These are phyloP conservation scores for Thraustochytrium sp. DNA, from an alignment of 352 stramenopile genomes.

Conservation along the genomic window DNA sequence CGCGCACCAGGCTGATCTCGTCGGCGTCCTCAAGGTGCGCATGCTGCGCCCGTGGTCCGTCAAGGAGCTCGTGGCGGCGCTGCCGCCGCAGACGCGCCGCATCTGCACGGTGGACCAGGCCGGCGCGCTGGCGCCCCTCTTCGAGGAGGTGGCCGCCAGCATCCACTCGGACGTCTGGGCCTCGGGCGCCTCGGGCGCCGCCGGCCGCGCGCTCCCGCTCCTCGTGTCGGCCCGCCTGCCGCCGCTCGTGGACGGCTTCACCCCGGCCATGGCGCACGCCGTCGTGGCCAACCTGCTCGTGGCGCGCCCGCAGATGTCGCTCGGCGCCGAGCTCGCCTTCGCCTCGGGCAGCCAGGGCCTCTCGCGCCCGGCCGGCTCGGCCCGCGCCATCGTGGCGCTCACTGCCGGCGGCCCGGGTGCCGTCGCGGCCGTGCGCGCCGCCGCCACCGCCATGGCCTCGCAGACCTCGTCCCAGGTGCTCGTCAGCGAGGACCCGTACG, in stretches of 20 bases:
- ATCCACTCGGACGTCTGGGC: slow-evolving; percentile 52
- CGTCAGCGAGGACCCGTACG: slow-evolving; percentile 2
- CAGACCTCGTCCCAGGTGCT: background rate
- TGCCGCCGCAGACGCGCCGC: slow-evolving; percentile 66
- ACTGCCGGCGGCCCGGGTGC: slow-evolving; percentile 47
- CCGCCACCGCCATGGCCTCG: background rate
- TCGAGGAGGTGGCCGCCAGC: slow-evolving; percentile 80
- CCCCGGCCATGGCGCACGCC: slow-evolving; percentile 66
- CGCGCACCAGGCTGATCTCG: slow-evolving; percentile 68
- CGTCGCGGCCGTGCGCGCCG: background rate
- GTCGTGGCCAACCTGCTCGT: slow-evolving; percentile 64
- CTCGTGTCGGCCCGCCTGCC: slow-evolving; percentile 75
- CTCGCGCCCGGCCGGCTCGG: background rate
- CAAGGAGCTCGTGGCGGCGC: slow-evolving; percentile 63
- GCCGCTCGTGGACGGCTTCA: slow-evolving; percentile 66
- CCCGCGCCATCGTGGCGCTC: slow-evolving; percentile 37
- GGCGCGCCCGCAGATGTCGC: slow-evolving; percentile 63
- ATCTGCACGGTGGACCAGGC: slow-evolving; percentile 80
- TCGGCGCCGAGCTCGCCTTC: slow-evolving; percentile 55
- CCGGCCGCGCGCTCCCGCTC: slow-evolving; percentile 56
- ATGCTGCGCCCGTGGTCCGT: slow-evolving; percentile 81
- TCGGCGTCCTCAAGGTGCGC: slow-evolving; percentile 75
- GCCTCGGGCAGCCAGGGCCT: background rate
- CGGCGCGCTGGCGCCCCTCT: slow-evolving; percentile 78
- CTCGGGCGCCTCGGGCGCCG: slow-evolving; percentile 63